Conservation (phyloP, 139 green algal genomes). For the Astrephomene gubernaculifera region DNA sequence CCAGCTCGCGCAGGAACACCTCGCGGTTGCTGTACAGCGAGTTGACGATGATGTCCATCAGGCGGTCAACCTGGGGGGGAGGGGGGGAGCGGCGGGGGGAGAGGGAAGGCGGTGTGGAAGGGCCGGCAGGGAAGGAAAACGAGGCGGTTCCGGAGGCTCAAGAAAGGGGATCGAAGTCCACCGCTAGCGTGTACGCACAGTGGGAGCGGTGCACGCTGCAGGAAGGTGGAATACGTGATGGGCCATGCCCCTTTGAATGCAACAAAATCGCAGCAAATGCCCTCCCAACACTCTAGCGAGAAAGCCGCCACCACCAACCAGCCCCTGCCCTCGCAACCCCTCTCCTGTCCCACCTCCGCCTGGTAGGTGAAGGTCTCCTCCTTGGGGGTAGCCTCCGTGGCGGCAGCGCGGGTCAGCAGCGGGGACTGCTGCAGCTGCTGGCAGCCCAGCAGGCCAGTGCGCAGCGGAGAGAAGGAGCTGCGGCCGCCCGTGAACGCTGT, state of each 20-base stretch:
- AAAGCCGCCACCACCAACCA: too few relatives aligned
- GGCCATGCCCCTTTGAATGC: too few relatives aligned
- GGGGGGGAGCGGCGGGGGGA: conserved; percentile 14
- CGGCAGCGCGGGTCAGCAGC: conserved; percentile 3
- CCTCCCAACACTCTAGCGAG: too few relatives aligned
- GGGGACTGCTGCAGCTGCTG: too few relatives aligned
- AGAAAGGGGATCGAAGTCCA: too few relatives aligned
- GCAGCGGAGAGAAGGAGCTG: not conserved
- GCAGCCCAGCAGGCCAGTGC: not conserved
- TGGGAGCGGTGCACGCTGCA: too few relatives aligned
- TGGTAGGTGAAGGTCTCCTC: conserved; percentile 85
- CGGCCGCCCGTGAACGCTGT: not conserved
- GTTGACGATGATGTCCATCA: conserved; percentile 99
- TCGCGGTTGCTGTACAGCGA: conserved; percentile 96
- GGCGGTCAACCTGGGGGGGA: conserved; percentile 86
- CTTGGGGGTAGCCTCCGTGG: conserved; percentile 27
- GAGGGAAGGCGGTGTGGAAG: not conserved
- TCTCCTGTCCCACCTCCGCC: conserved; percentile 78
- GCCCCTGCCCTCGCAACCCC: too few relatives aligned
- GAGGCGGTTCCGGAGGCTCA: too few relatives aligned
- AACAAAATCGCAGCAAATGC: too few relatives aligned
- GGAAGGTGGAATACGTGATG: too few relatives aligned
- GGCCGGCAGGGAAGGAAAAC: too few relatives aligned
- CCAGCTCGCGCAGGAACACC: conserved; percentile 93
- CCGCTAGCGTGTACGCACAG: too few relatives aligned